Conservation (phyloP, 352 stramenopile species). For the Phytophthora podocarpi region DNA sequence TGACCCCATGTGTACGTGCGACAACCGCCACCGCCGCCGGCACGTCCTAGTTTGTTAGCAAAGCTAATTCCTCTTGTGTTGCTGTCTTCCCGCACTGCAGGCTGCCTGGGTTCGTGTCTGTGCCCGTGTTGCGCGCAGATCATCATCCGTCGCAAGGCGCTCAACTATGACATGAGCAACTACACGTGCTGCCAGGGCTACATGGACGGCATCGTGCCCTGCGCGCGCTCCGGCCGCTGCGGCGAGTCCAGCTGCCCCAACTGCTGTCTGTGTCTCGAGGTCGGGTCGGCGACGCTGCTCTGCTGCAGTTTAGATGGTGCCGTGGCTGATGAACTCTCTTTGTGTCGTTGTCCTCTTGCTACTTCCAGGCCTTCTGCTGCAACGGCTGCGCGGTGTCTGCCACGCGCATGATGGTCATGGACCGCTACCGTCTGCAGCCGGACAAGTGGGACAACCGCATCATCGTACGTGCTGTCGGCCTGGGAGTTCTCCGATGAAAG, state of each 20-base stretch:
- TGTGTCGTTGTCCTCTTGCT: not conserved
- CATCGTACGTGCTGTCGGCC: conserved; percentile 61
- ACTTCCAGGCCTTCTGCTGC: conserved; percentile 70
- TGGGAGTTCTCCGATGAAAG: not conserved
- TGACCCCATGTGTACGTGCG: conserved; percentile 82
- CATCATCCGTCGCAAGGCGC: conserved; percentile 89
- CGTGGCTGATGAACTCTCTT: not conserved
- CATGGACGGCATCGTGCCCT: conserved; percentile 91
- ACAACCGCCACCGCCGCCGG: too few relatives aligned
- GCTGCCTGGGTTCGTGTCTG: conserved; percentile 74
- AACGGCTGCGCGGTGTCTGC: conserved; percentile 91
- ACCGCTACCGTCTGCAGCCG: conserved; percentile 88
- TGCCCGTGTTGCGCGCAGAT: conserved; percentile 92
- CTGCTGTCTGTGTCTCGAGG: conserved; percentile 92
- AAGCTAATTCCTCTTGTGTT: too few relatives aligned
- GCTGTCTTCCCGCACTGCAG: too few relatives aligned
- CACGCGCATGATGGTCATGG: conserved; percentile 91
- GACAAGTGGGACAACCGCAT: conserved; percentile 95
- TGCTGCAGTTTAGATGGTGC: not conserved
- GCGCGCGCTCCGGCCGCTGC: conserved; percentile 81
- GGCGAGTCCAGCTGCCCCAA: conserved; percentile 89
- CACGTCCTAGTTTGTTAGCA: too few relatives aligned
- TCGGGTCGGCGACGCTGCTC: conserved; percentile 10
- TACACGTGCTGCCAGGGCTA: conserved; percentile 95
- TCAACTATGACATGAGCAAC: conserved; percentile 93